Base-by-base conservation (phyloP, 179 eudicot species). In the Spinacia oleracea region DNA sequence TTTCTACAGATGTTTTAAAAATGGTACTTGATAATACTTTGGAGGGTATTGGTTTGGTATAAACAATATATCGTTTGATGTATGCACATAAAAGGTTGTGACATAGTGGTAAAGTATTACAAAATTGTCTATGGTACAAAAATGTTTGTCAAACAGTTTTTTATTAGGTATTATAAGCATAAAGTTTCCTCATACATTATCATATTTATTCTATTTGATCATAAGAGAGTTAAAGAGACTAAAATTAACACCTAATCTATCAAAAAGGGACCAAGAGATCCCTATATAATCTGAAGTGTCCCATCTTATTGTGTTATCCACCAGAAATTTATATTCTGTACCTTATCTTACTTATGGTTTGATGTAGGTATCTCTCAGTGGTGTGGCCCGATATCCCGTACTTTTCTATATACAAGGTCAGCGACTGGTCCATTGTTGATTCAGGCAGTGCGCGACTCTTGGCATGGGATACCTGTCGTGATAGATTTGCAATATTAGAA, bases 381-480 rank as follows among this genome's bases (percentile, higher is more conserved):
- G 99, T 96, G 68, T 96, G 99, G 99, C 98, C 99, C 34, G 99
- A 96, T 88, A 89, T 96, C 76, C 98, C 99, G 65, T 96, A 89
- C 82, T 96, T 96, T 83, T 90, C 99, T 72, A 78, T 96, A 82
- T 93, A 89, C 86, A 93, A 91, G 85, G 99, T 93, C 80, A 90
- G 97, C 81, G 96, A 96, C 78, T 93, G 99, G 99, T 89, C 99
- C 34, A 84, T 96, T 12, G 97, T 93, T 79, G 98, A 93, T 86
- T 93, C 99, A 69, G 99, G 99, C 48, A 90, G 97, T 84, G 99
- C 98, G 34, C 88, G 96, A 84, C 94, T 91, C 76, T 86, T 96
- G 86, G 98, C 98, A 81, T 96, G 99, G 99, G 99, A 96, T 84
- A 87, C 91, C 15, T 96, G 98, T 83, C 86, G 92, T 80, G 99